These are phyloP conservation scores for Pyracantha coccinea DNA, from an alignment of 331 rosid genomes.

Conservation along the genomic window DNA sequence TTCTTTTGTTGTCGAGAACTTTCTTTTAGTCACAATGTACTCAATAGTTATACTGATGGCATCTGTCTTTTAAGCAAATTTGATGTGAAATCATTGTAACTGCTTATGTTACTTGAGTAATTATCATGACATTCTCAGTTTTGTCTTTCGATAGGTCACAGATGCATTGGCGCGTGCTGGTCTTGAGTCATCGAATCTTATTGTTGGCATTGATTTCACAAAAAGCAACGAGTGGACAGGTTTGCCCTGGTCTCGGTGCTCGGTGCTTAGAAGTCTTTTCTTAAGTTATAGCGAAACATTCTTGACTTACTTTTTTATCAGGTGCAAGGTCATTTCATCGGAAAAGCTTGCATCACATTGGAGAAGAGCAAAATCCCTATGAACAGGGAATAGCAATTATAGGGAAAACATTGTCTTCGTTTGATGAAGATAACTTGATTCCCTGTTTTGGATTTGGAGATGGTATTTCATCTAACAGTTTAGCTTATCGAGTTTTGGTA, in stretches of 20 bases:
- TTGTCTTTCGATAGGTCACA: conserved; percentile 52
- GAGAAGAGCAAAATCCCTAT: conserved; percentile 82
- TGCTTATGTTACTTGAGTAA: background rate
- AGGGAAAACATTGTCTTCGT: conserved; percentile 74
- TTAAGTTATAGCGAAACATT: conserved; percentile 7
- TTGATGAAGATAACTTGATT: conserved; percentile 84
- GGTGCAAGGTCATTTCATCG: conserved; percentile 77
- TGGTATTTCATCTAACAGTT: conserved; percentile 40
- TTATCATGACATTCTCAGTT: conserved; percentile 8
- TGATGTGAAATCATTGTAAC: background rate
- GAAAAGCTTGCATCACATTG: conserved; percentile 82
- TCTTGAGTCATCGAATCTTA: conserved; percentile 85
- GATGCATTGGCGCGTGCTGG: conserved; percentile 79
- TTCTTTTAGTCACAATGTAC: background rate
- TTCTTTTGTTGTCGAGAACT: background rate
- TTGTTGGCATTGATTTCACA: conserved; percentile 95
- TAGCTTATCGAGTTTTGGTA: background rate
- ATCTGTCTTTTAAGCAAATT: background rate
- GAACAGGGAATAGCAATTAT: conserved; percentile 86
- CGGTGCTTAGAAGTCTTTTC: background rate
- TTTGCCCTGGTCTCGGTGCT: conserved; percentile 23
- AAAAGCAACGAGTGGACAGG: conserved; percentile 99
- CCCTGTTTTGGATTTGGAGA: conserved; percentile 97
- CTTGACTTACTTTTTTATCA: conserved; percentile 22
- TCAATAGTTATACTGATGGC: background rate